Base-by-base conservation (phyloP, 192 early-diverging fungal genomes). In the Backusella macrospora region DNA sequence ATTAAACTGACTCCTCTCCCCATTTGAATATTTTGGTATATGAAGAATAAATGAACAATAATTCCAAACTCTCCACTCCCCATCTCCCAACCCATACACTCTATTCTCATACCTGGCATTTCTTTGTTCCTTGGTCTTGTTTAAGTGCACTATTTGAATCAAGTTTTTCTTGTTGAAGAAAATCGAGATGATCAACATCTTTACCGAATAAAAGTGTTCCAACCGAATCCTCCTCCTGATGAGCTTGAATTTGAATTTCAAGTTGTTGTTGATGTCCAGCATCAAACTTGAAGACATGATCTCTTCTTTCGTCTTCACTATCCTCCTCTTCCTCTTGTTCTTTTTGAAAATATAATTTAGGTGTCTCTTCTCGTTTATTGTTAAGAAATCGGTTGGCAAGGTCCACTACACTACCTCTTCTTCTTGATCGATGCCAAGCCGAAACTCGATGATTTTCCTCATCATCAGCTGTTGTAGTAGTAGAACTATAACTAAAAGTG, bases 141-240 rank as follows among this genome's bases (percentile, higher is more conserved):
- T 46, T 40, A n/a, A 48, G 34, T n/a, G 64, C 74, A 47, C 74
- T 76, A 21, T 62, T 76, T 26, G 44, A 37, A 71, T 71, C 66
- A 2, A 34, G 29, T 34, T 34, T 59, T 59, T 59, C 52, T 12
- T 59, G 21, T 26, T 59, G 52, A 12, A 59, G 21, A 42, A 40
- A 71, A 40, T 66, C 65, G 21, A 42, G 65, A 59, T 59, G 52
- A 59, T 59, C 52, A 59, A 59, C 52, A 59, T 59, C 52, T 59
- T 59, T 59, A 59, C 52, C 52, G 52, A 59, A 59, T 59, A 59
- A 59, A 0, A 59, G 52, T 26, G 52, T 59, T 59, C 52, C 52
- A 59, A 59, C 52, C 52, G 52, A 59, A 12, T 59, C 52, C 13
- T 59, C 52, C 21, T 59, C 52, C 52, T 59, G 52, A 59, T 59